Evolutionary conservation across 768 basidiomycete species (phyloP).

Genomic region (Trametes cinnabarina): DNA sequence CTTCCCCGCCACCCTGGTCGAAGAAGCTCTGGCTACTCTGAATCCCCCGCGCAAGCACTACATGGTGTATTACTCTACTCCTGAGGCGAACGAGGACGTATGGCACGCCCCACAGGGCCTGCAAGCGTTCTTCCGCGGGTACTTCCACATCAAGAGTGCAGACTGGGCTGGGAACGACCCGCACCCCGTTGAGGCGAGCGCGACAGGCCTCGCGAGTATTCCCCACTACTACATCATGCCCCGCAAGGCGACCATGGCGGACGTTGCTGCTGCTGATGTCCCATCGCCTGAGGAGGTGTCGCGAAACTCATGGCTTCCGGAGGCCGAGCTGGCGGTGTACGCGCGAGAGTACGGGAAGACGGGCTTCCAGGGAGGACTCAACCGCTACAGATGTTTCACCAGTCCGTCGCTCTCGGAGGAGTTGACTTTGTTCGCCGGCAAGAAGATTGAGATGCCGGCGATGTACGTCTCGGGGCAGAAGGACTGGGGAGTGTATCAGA

Average conservation of each 20-base stretch:
- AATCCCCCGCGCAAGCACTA: constrained; percentile 59
- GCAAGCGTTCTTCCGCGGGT: constrained; percentile 48
- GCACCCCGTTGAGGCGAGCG: constrained; percentile 23
- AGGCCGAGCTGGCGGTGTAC: constrained; percentile 49
- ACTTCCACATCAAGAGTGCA: constrained; percentile 59
- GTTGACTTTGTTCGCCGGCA: constrained; percentile 44
- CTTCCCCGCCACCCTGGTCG: constrained; percentile 13
- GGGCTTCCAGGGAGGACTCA: constrained; percentile 65
- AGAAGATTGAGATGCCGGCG: constrained; percentile 48
- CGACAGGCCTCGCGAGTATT: constrained; percentile 26
- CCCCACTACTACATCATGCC: constrained; percentile 67
- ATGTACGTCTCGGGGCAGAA: constrained; percentile 55
- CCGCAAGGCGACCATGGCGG: constrained; percentile 50
- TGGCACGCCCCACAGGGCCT: constrained; percentile 41
- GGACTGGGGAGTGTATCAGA: constrained; percentile 64
- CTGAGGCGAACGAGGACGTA: constrained; percentile 48
- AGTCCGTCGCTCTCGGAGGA: constrained; percentile 39
- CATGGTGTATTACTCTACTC: constrained; percentile 46
- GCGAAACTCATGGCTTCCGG: constrained; percentile 44
- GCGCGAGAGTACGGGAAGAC: constrained; percentile 47
- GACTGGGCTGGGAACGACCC: constrained; percentile 47
- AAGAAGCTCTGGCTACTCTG: constrained; percentile 36
- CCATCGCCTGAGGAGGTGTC: constrained; percentile 33
- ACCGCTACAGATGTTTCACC: constrained; percentile 48
- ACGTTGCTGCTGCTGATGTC: constrained; percentile 38